Conservation (phyloP, 306 rosid species). For the Ammopiptanthus mongolicus region DNA sequence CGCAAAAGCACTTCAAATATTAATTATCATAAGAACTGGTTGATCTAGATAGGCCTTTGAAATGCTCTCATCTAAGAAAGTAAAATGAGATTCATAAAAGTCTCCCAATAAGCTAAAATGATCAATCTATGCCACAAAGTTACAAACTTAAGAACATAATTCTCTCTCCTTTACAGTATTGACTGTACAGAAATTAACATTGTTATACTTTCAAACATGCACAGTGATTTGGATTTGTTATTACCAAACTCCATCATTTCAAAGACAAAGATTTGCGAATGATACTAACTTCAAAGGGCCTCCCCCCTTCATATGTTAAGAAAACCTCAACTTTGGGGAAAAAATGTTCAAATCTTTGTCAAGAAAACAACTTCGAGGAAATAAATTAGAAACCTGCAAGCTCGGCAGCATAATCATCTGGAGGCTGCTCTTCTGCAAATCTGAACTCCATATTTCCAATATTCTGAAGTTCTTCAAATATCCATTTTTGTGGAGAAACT, state of each 20-base stretch:
- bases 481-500: slow-evolving; percentile 90
- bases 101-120: neutral
- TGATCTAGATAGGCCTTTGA: neutral
- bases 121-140: neutral
- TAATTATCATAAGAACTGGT: neutral
- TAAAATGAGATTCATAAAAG: neutral
- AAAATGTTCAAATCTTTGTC: neutral
- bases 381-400: slow-evolving; percentile 67
- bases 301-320: neutral
- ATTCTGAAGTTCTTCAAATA: slow-evolving; percentile 86
- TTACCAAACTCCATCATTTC: neutral
- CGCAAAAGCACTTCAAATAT: neutral
- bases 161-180: neutral
- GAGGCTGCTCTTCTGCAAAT: slow-evolving; percentile 95
- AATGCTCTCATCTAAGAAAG: neutral
- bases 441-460: slow-evolving; percentile 94
- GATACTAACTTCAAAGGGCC: neutral
- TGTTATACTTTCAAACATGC: neutral
- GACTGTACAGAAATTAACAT: neutral
- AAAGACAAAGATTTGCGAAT: neutral
- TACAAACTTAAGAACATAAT: neutral
- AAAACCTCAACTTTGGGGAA: neutral
- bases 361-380: slow-evolving; percentile 3
- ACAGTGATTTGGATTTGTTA: neutral
- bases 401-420: slow-evolving; percentile 95